Base-by-base conservation (phyloP, 441 rosid genomes). In the Pelargonium australe region DNA sequence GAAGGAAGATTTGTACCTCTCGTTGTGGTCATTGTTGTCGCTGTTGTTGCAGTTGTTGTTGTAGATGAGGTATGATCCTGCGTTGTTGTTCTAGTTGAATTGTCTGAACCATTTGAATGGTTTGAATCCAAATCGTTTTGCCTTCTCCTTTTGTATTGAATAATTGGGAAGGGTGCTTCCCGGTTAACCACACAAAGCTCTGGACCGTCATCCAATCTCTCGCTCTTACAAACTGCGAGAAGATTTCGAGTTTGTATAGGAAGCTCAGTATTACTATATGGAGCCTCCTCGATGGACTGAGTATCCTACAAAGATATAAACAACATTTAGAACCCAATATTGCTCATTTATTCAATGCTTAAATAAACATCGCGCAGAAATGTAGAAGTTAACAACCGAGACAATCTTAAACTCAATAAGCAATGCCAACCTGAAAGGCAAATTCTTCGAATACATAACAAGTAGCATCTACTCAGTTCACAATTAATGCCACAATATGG, bases 31-130 rank as follows among this genome's bases (percentile, higher is more conserved):
- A 20, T 20, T 20, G 63, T 68, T 60, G 71, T 11, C 34, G 66
- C 66, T 12, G 74, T 31, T 66, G 79, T 76, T 71, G 85, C 85
- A 28, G 95, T 82, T 16, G 87, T 86, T 70, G 84, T 86, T 43
- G 92, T 85, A 55, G 96, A 91, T 9, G 93, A 89, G 73, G 86
- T 82, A 43, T 78, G 88, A 68, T 85, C 91, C 55, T 83, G 91
- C 62, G 9, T 16, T 7, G 9, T 17, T 9, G 65, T 82, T 80
- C 82, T 80, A 31, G 79, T 80, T 62, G 96, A 88, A 75, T 80
- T 80, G 67, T 87, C 87, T 0, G 89, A 80, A 71, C 45, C 80
- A 65, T 75, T 82, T 31, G 88, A 77, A 75, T 64, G 76, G 66
- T 78, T 85, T 9, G 74, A 72, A 62, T 77, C 76, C 9, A 78